Percentiles rank a stretch among this genome's conserved stretches.
These are phyloP conservation scores for Butyriboletus loyo DNA, from an alignment of 768 basidiomycete species.

Conservation along the genomic window DNA sequence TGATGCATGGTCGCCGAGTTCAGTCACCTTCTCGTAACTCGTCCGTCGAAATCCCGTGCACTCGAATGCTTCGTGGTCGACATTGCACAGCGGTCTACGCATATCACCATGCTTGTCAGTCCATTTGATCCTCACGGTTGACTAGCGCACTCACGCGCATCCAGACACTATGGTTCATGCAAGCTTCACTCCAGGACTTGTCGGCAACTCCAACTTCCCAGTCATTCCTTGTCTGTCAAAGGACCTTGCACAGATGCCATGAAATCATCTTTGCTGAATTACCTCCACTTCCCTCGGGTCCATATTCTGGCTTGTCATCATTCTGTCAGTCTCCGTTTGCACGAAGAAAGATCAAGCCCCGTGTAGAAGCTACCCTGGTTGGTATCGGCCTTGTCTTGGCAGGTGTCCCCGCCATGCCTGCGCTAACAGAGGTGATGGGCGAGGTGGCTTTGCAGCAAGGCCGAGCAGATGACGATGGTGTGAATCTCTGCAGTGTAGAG, in stretches of 20 bases:
- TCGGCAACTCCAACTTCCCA: slow-evolving; percentile 49
- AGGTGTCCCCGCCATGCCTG: slow-evolving; percentile 72
- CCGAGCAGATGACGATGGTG: slow-evolving; percentile 60
- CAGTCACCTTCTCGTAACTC: slow-evolving; percentile 92
- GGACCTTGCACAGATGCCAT: slow-evolving; percentile 87
- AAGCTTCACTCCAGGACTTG: slow-evolving; percentile 87
- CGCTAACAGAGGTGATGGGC: slow-evolving; percentile 70
- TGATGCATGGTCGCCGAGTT: slow-evolving; percentile 6
- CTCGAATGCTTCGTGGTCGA: slow-evolving; percentile 93
- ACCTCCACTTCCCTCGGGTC: slow-evolving; percentile 59
- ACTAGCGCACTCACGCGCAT: slow-evolving; percentile 6
- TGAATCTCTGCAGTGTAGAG: slow-evolving; percentile 48
- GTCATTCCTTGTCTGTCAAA: slow-evolving; percentile 89
- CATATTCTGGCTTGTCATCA: slow-evolving; percentile 61
- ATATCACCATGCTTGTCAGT: slow-evolving; percentile 93
- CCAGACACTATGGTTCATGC: slow-evolving; percentile 98
- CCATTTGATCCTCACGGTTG: slow-evolving; percentile 15
- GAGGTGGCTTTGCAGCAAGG: slow-evolving; percentile 90
- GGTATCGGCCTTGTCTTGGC: slow-evolving; percentile 84
- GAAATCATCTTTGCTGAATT: slow-evolving; percentile 94
- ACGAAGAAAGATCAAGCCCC: slow-evolving; percentile 66
- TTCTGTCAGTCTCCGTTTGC: slow-evolving; percentile 48
- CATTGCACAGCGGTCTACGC: slow-evolving; percentile 84
- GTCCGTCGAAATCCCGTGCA: slow-evolving; percentile 87
- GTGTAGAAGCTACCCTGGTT: slow-evolving; percentile 71